Evolutionary conservation across 2,329 filamentous ascomycete species (phyloP), one percentile per base, ranked within the genome.

Genomic region (Paecilomyces formosus): DNA sequence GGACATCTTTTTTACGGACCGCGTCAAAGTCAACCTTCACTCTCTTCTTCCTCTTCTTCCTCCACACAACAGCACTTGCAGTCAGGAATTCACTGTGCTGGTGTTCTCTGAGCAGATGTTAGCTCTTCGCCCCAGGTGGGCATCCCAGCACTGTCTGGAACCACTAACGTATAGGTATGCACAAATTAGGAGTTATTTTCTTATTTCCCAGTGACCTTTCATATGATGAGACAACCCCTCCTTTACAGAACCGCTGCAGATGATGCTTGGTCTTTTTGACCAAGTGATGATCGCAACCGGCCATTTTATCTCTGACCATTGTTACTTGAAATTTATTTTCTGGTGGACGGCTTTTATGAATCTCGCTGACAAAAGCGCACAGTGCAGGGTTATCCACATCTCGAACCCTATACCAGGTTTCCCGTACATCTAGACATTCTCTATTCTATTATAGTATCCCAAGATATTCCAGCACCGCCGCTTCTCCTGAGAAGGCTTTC

Each of bases 201-300:
- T 52, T 55, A 39, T 18, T 28, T 60, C 13, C 33, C 18, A 11
- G 31, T 45, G 39, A 45, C 24, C 54, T 31, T 61, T 58, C 55
- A 63, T 56, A 74, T 76, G 78, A 80, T 78, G 77, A 79, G 71
- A 72, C 70, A 71, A 61, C 66, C 66, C 67, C 62, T 60, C 49
- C 64, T 70, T 71, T 73, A 70, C 77, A 86, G 84, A 87, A 87
- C 85, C 85, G 85, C 85, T 87, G 85, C 84, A 83, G 82, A 82
- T 85, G 83, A 86, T 79, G 77, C 76, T 78, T 71, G 70, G 69
- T 55, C 22, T 67, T 64, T 59, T 64, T 31, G 30, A 18, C 39
- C 73, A 72, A 75, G 74, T 75, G 76, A 74, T 78, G 84, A 75
- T 69, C 67, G 64, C 60, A 72, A 64, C 63, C 56, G 70, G 31